Conservation (phyloP, 306 rosid genomes). For the Elaeagnus macrophylla region DNA sequence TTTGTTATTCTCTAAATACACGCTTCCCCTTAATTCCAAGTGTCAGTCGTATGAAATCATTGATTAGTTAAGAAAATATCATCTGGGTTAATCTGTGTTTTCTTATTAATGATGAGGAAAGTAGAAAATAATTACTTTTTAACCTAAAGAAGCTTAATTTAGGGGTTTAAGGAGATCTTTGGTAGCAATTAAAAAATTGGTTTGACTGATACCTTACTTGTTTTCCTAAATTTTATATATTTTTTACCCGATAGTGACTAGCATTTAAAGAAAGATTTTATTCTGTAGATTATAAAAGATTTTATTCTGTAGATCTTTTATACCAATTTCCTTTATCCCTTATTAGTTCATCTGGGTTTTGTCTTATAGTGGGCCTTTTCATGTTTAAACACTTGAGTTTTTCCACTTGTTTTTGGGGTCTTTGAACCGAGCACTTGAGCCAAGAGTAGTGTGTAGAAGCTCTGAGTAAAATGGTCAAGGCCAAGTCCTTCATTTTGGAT, state of each 20-base stretch:
- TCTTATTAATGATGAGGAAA: conserved; percentile 20
- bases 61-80: conserved; percentile 12
- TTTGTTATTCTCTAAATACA: conserved; percentile 12
- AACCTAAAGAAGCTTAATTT: conserved; percentile 20
- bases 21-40: conserved; percentile 22
- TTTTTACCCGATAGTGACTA: conserved; percentile 41
- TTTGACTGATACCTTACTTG: conserved; percentile 46
- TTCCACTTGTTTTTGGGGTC: conserved; percentile 25
- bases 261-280: conserved; percentile 23
- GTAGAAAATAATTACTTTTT: conserved; percentile 27
- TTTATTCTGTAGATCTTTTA: conserved; percentile 1
- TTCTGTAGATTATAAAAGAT: conserved; percentile 27
- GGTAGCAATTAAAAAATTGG: conserved; percentile 41
- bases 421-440: conserved; percentile 21
- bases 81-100: conserved; percentile 9
- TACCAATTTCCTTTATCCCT: neutral
- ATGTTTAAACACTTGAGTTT: conserved; percentile 17
- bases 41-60: conserved; percentile 15
- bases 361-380: conserved; percentile 34
- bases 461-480: conserved; percentile 20
- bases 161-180: conserved; percentile 37
- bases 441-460: conserved; percentile 24
- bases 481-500: conserved; percentile 21
- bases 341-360: conserved; percentile 26
- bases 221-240: conserved; percentile 26